A percentile compares a stretch with the other conserved stretches of the same genome.
Conservation (phyloP, 1,284 basidiomycete species). For the Papiliotrema flavescens region DNA sequence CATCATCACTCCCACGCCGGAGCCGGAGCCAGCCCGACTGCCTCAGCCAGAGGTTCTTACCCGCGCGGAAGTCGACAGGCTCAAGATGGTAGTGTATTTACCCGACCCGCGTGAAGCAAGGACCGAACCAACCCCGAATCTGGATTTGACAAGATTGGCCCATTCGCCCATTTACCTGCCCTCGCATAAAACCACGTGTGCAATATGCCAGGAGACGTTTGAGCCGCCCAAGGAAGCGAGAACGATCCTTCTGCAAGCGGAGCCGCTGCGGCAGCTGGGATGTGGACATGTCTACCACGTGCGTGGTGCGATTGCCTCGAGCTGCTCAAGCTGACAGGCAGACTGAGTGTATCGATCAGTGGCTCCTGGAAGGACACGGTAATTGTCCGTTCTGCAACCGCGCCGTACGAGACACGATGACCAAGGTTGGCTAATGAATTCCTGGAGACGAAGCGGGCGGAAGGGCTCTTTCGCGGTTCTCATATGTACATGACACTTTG, state of each 20-base stretch:
- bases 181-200: slow-evolving; percentile 25
- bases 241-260: slow-evolving; percentile 24
- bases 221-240: slow-evolving; percentile 15
- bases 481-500: too few relatives aligned
- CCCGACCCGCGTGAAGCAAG: slow-evolving; percentile 14
- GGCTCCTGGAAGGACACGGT: slow-evolving; percentile 29
- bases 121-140: not conserved
- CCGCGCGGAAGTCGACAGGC: slow-evolving; percentile 11
- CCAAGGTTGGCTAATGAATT: not conserved
- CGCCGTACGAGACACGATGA: slow-evolving; percentile 12
- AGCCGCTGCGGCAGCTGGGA: slow-evolving; percentile 24
- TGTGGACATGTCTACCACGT: slow-evolving; percentile 40
- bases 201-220: slow-evolving; percentile 37
- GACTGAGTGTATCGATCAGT: slow-evolving; percentile 37
- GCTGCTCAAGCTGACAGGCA: slow-evolving; percentile 1
- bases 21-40: slow-evolving; percentile 10
- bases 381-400: slow-evolving; percentile 38
- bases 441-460: too few relatives aligned
- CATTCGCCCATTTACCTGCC: slow-evolving; percentile 20
- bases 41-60: slow-evolving; percentile 9
- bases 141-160: slow-evolving; percentile 13
- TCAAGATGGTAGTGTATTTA: slow-evolving; percentile 27
- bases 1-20: not conserved
- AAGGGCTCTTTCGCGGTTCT: too few relatives aligned
- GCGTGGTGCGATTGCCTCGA: slow-evolving; percentile 7